phyloP scores from a whole-genome alignment of 169 alveolate genomes.

The Amoebophrya sp. region DNA sequence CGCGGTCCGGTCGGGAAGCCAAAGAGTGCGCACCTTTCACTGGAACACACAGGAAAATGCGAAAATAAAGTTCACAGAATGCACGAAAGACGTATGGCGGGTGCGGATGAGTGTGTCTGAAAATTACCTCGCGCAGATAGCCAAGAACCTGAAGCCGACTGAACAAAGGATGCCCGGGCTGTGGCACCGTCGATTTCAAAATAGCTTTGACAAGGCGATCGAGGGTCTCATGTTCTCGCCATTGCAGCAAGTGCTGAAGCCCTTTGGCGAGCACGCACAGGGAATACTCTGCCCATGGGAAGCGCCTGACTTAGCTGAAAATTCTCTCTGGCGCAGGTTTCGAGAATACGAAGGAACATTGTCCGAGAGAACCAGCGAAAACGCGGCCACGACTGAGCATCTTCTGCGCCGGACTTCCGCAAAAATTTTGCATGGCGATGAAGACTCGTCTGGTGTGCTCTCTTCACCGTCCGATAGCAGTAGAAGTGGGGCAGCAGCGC shows the following conservation, averaged over 20 bases:
- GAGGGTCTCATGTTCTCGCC: not conserved
- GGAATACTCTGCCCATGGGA: not conserved
- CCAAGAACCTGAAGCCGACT: too few relatives aligned
- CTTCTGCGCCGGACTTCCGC: too few relatives aligned
- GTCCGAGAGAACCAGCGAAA: too few relatives aligned
- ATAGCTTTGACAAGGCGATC: not conserved
- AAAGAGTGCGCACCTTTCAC: too few relatives aligned
- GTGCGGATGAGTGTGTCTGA: not conserved
- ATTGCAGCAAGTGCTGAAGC: not conserved
- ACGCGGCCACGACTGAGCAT: too few relatives aligned
- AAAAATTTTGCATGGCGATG: too few relatives aligned
- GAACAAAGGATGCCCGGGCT: not conserved
- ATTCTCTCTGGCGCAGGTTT: not conserved
- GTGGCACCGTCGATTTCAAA: constrained; percentile 8
- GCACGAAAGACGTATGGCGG: not conserved
- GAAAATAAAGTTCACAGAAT: not conserved
- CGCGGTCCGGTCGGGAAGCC: not conserved
- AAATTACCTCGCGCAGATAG: too few relatives aligned
- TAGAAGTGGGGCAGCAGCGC: too few relatives aligned
- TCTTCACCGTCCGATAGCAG: too few relatives aligned
- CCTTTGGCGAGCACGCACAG: not conserved
- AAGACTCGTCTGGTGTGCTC: too few relatives aligned
- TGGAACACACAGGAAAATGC: too few relatives aligned
- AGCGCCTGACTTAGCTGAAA: not conserved
- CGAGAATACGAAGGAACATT: too few relatives aligned